These are phyloP conservation scores for Leccinum truebloodii DNA, from an alignment of 768 basidiomycete species.

Conservation along the genomic window DNA sequence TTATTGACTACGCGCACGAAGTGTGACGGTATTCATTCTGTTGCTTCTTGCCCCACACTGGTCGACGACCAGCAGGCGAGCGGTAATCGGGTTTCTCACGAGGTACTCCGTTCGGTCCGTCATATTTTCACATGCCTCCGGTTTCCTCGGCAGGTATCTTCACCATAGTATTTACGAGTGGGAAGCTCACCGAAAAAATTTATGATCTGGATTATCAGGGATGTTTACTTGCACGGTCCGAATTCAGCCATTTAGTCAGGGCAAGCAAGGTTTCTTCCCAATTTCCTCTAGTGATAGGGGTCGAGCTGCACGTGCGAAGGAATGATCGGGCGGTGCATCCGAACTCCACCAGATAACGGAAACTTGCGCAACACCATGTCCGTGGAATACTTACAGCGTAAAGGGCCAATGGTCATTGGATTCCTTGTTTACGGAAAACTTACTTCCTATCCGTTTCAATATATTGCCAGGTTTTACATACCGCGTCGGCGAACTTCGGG, in stretches of 20 bases:
- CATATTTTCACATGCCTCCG: neutral
- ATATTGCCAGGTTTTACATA: neutral
- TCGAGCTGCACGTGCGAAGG: neutral
- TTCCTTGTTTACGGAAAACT: neutral
- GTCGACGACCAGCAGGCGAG: neutral
- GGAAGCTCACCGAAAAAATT: neutral
- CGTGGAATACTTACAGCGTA: neutral
- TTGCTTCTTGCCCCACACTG: neutral
- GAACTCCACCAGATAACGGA: neutral
- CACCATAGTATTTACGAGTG: neutral
- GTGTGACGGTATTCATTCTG: neutral
- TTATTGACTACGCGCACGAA: neutral
- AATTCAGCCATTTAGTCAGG: slow-evolving; percentile 3
- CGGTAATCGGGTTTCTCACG: neutral
- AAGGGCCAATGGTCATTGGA: neutral
- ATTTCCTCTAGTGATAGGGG: neutral
- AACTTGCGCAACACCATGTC: neutral
- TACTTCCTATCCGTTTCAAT: neutral
- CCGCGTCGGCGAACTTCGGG: neutral
- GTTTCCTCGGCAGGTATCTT: neutral
- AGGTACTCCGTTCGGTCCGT: neutral
- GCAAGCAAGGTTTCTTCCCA: slow-evolving; percentile 6
- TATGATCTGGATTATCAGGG: neutral
- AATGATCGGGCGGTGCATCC: neutral
- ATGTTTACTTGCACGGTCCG: neutral